Evolutionary conservation across 352 stramenopile species (phyloP), one percentile per base, ranked within the genome.

Genomic region (Pythium dissotocum): DNA sequence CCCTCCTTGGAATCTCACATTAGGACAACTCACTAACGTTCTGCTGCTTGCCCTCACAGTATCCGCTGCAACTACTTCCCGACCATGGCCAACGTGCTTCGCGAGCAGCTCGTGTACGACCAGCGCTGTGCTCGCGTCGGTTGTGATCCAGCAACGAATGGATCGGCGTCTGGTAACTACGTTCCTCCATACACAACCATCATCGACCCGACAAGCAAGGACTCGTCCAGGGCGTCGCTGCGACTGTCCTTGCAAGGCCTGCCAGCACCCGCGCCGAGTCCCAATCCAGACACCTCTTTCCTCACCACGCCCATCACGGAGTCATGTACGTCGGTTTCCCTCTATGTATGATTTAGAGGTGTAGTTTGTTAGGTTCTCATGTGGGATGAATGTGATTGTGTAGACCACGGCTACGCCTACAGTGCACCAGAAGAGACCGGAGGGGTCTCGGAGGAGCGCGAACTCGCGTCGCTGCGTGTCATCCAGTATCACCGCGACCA

Each of bases 1-100:
- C 46, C 52, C 32, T 70, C 48, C 30, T 58, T 24, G 21, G 21
- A 24, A 24, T 24, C 21, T 24, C 21, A 24, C 21, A 24, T 24
- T 24, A 24, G 21, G 21, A 24, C 21, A 24, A 30, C 21, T 71
- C 18, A 58, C 49, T 64, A 36, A 32, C 56, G 7, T 16, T 24
- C 21, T 24, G 21, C 21, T 24, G 21, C 59, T 6, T 38, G 33
- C 9, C 33, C 6, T 7, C 21, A 33, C 60, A 90, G 84, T 58
- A 72, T 89, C 56, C 73, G 73, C 21, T 76, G 52, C 16, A 89
- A 77, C 58, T 91, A 93, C 75, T 90, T 88, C 32, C 85, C 85
- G 32, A 87, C 78, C 2, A 73, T 86, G 38, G 83, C 80, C 28
- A 86, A 86, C 55, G 75, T 93, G n/a, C 40, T 93, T 40, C 79